Evolutionary conservation across 441 rosid species (phyloP).

Genomic region (Macaranga tanarius): DNA sequence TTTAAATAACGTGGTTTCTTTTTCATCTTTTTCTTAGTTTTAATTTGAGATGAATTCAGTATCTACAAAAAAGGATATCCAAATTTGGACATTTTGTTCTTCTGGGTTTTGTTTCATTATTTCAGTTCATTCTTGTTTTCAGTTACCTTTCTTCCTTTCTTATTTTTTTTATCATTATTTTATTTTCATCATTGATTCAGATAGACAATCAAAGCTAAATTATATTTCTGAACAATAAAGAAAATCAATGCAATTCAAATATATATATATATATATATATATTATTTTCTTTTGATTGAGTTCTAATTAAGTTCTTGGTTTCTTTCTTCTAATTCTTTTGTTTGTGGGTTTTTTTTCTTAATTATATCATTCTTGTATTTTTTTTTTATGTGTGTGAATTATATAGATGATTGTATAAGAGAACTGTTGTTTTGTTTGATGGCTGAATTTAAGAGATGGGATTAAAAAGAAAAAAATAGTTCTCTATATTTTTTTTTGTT

Average conservation of each 20-base stretch:
- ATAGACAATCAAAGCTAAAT: not conserved
- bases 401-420: too few species aligned
- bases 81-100: not conserved
- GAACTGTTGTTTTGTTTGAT: too few species aligned
- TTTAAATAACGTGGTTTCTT: too few species aligned
- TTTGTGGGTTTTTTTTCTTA: constrained; percentile 7
- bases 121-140: not conserved
- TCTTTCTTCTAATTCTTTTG: too few species aligned
- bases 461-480: too few species aligned
- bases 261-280: too few species aligned
- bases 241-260: not conserved
- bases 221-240: too few species aligned
- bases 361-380: not conserved
- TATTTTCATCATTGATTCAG: constrained; percentile 9
- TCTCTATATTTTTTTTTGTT: too few species aligned
- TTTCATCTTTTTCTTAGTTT: not conserved
- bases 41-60: constrained; percentile 5
- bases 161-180: not conserved
- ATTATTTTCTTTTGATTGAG: constrained; percentile 3
- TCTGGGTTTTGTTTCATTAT: constrained; percentile 1
- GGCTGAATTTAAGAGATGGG: constrained; percentile 14
- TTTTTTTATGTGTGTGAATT: constrained; percentile 30
- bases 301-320: not conserved
- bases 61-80: not conserved
- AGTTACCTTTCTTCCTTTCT: not conserved